A percentile compares a stretch with the other conserved stretches of the same genome.
phyloP scores from a whole-genome alignment of 768 basidiomycete genomes.

The Kwoniella sp. region DNA sequence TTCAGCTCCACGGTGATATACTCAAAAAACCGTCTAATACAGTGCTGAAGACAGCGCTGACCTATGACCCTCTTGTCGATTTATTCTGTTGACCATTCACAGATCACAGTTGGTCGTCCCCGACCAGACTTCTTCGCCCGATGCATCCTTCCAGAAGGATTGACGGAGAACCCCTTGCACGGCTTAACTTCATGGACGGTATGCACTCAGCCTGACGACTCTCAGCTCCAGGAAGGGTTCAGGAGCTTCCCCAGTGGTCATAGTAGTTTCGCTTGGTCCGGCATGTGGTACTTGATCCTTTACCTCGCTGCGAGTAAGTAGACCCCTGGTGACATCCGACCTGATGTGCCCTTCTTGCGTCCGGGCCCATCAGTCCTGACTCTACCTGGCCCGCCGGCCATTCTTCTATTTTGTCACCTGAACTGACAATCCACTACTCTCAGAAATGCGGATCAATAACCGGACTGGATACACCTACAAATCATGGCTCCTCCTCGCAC shows the following conservation, averaged over 20 bases:
- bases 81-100: no score
- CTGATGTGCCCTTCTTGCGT: background rate
- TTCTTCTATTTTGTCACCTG: background rate
- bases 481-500: constrained; percentile 52
- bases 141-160: constrained; percentile 44
- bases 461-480: constrained; percentile 48
- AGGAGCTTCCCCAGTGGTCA: constrained; percentile 53
- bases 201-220: constrained; percentile 43
- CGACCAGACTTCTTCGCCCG: constrained; percentile 53
- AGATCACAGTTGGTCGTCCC: constrained; percentile 54
- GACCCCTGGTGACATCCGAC: background rate
- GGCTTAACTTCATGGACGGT: constrained; percentile 51
- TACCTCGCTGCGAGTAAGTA: constrained; percentile 48
- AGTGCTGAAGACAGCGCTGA: no score
- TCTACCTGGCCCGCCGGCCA: no score
- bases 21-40: no score
- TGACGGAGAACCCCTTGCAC: constrained; percentile 45
- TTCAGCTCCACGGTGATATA: no score
- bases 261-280: constrained; percentile 49
- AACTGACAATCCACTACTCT: no score
- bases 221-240: constrained; percentile 48
- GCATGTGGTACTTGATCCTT: constrained; percentile 53
- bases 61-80: no score
- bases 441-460: constrained; percentile 48
- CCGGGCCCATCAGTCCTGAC: no score